A percentile compares a stretch with the other conserved stretches of the same genome.
Conservation (phyloP, 192 early-diverging fungal species). For the Endogone sp. region DNA sequence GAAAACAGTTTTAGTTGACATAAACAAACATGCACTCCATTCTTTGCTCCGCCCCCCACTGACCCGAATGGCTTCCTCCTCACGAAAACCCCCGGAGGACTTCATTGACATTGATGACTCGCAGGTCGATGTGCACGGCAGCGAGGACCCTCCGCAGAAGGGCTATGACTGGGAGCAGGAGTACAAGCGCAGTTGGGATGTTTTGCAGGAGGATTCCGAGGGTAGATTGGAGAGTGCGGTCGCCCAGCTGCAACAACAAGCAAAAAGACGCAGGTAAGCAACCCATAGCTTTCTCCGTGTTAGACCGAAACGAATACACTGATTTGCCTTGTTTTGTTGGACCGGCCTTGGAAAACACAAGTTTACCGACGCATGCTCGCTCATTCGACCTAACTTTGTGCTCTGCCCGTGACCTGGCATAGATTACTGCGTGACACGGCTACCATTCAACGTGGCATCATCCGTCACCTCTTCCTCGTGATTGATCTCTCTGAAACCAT, state of each 20-base stretch:
- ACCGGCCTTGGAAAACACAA: too few relatives aligned
- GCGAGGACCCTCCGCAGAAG: conserved; percentile 33
- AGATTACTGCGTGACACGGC: conserved; percentile 63
- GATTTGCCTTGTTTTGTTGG: too few relatives aligned
- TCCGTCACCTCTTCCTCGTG: conserved; percentile 78
- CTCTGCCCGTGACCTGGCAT: neutral
- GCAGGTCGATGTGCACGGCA: conserved; percentile 16
- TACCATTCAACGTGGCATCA: conserved; percentile 75
- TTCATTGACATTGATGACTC: conserved; percentile 55
- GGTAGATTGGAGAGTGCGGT: conserved; percentile 79
- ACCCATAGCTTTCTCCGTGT: neutral
- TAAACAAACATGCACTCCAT: neutral
- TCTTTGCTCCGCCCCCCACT: neutral
- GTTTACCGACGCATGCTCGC: too few relatives aligned
- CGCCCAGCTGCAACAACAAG: conserved; percentile 64
- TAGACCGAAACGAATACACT: too few relatives aligned
- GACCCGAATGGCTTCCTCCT: neutral
- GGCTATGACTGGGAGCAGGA: conserved; percentile 95
- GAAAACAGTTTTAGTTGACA: too few relatives aligned
- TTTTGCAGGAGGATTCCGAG: conserved; percentile 81
- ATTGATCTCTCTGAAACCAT: conserved; percentile 83
- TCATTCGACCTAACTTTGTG: neutral
- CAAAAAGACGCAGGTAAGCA: conserved; percentile 57
- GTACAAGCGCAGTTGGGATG: conserved; percentile 97
- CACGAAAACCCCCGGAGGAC: conserved; percentile 27